These are phyloP conservation scores for Clarireedia paspali DNA, from an alignment of 2,329 filamentous ascomycete genomes.

Conservation along the genomic window DNA sequence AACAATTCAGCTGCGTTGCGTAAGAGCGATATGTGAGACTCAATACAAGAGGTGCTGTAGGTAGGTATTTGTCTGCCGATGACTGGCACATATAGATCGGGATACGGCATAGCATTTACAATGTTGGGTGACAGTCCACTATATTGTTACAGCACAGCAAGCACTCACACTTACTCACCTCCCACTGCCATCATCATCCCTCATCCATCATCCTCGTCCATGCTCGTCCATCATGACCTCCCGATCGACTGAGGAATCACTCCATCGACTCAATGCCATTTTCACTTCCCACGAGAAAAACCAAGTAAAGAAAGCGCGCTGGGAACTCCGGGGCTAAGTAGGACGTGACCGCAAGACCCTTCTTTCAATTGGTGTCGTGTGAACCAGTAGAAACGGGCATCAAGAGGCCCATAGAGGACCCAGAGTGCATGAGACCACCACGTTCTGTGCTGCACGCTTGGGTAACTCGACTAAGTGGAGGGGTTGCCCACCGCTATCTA, in stretches of 20 bases:
- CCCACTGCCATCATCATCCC: neutral
- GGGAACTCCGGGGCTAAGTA: neutral
- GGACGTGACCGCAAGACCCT: constrained; percentile 10
- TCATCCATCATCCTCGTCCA: neutral
- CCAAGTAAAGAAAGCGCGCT: constrained; percentile 4
- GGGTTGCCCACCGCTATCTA: neutral
- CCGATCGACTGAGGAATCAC: neutral
- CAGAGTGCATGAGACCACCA: constrained; percentile 9
- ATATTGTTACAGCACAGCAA: neutral
- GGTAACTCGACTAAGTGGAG: constrained; percentile 2
- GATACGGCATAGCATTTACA: neutral
- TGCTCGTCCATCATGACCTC: neutral
- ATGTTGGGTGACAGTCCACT: neutral
- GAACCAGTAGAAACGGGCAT: neutral
- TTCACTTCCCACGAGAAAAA: neutral
- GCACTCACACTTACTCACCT: neutral
- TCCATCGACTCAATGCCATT: neutral
- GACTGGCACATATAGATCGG: too few species aligned
- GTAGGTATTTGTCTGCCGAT: neutral
- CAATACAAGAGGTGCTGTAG: neutral
- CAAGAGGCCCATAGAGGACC: constrained; percentile 3
- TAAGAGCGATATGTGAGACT: neutral
- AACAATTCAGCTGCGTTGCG: constrained; percentile 3
- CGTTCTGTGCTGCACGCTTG: constrained; percentile 7
- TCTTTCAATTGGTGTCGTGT: constrained; percentile 2